Percentiles rank a stretch among this genome's conserved stretches.
phyloP scores from a whole-genome alignment of 768 basidiomycete genomes.

The Neoboletus subvelutipes region DNA sequence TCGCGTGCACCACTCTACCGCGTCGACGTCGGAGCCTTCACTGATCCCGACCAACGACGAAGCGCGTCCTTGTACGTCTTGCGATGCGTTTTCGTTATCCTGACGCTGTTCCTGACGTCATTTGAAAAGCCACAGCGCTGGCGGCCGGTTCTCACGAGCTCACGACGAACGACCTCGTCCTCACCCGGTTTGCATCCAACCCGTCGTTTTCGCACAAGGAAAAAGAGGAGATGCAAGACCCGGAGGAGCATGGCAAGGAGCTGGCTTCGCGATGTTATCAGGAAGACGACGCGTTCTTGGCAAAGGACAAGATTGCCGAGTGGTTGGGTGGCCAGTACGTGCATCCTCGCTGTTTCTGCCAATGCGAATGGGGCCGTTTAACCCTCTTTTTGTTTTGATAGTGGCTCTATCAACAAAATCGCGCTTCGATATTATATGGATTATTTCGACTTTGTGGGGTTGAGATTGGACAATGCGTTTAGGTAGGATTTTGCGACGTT shows the following conservation, averaged over 20 bases:
- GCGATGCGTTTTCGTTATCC: slow-evolving; percentile 11
- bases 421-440: slow-evolving; percentile 81
- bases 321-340: slow-evolving; percentile 93
- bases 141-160: slow-evolving; percentile 52
- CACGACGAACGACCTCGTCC: slow-evolving; percentile 48
- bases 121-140: slow-evolving; percentile 16
- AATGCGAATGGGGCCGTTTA: not conserved
- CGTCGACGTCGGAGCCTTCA: slow-evolving; percentile 84
- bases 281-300: slow-evolving; percentile 81
- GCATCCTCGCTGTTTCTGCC: not conserved
- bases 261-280: slow-evolving; percentile 79
- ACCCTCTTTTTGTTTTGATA: slow-evolving; percentile 31
- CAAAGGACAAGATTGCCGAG: slow-evolving; percentile 88
- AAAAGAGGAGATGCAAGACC: slow-evolving; percentile 58
- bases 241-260: slow-evolving; percentile 65
- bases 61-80: slow-evolving; percentile 45
- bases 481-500: slow-evolving; percentile 51
- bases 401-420: slow-evolving; percentile 71
- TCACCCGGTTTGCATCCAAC: slow-evolving; percentile 44
- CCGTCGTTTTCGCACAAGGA: slow-evolving; percentile 41
- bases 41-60: slow-evolving; percentile 57
- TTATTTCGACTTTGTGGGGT: slow-evolving; percentile 81
- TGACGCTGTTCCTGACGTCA: slow-evolving; percentile 14
- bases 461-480: slow-evolving; percentile 88
- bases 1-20: slow-evolving; percentile 65